These are phyloP conservation scores for Ilyonectria destructans DNA, from an alignment of 2,329 filamentous ascomycete species.

Conservation along the genomic window DNA sequence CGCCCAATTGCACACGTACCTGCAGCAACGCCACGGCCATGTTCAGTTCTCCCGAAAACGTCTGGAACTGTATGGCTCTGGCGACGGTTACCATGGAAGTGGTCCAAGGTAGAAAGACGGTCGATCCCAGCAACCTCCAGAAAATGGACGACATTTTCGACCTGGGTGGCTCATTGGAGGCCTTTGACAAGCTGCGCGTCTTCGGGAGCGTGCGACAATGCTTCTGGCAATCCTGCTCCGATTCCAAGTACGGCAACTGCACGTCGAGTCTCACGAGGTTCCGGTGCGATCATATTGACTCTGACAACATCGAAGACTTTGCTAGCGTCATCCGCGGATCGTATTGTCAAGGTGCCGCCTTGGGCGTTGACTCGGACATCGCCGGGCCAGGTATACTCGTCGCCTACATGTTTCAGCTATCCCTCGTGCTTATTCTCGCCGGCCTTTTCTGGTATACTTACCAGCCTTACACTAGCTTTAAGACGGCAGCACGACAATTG, in stretches of 20 bases:
- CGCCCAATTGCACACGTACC: constrained; percentile 16
- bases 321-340: neutral
- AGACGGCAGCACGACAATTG: neutral
- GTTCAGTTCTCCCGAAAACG: constrained; percentile 23
- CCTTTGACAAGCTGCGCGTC: constrained; percentile 13
- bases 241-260: constrained; percentile 15
- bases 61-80: constrained; percentile 33
- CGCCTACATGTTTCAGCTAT: constrained; percentile 16
- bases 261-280: neutral
- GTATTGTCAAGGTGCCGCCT: constrained; percentile 1
- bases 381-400: constrained; percentile 30
- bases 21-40: constrained; percentile 20
- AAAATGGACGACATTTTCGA: neutral
- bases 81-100: constrained; percentile 22
- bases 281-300: neutral
- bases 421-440: neutral
- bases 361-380: constrained; percentile 30
- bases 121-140: neutral
- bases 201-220: neutral
- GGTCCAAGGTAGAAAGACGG: neutral
- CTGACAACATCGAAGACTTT: constrained; percentile 5
- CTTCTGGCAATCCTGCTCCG: constrained; percentile 26
- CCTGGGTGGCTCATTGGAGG: constrained; percentile 12
- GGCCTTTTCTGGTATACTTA: neutral
- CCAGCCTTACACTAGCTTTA: neutral